Evolutionary conservation across 108 stramenopile species (phyloP).

Genomic region (Aurantiochytrium sp.): DNA sequence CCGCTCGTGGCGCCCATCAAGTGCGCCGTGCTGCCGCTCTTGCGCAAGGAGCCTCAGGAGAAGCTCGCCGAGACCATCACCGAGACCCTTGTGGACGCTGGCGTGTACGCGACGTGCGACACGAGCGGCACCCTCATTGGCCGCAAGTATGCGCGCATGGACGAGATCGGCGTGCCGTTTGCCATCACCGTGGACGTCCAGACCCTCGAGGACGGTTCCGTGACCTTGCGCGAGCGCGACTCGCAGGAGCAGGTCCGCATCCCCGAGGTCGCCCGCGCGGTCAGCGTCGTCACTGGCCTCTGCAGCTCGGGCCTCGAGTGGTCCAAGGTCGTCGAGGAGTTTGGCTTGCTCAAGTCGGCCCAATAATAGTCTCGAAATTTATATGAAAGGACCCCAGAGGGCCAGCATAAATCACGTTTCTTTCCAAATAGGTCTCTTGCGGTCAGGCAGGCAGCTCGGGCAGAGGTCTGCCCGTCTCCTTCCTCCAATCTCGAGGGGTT

Average conservation of each 20-base stretch:
- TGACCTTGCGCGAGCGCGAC: conserved; percentile 97
- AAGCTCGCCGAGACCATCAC: conserved; percentile 64
- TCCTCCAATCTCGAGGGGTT: too few relatives aligned
- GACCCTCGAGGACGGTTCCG: conserved; percentile 74
- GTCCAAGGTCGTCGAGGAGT: not conserved
- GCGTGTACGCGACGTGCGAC: conserved; percentile 80
- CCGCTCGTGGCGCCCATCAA: conserved; percentile 95
- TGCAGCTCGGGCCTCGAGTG: not conserved
- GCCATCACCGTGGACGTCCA: conserved; percentile 97
- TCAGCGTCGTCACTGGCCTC: conserved; percentile 43
- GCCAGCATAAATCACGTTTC: too few relatives aligned
- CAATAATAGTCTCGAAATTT: too few relatives aligned
- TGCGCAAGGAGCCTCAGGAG: conserved; percentile 10
- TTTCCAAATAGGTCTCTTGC: too few relatives aligned
- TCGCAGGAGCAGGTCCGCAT: conserved; percentile 84
- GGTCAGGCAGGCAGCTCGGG: too few relatives aligned
- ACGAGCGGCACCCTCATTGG: conserved; percentile 81
- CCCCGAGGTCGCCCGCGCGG: conserved; percentile 68
- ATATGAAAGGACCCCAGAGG: too few relatives aligned
- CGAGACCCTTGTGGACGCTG: conserved; percentile 71
- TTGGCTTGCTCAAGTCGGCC: not conserved
- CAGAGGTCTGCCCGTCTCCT: too few relatives aligned
- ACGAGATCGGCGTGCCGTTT: conserved; percentile 97
- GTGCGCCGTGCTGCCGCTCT: conserved; percentile 79
- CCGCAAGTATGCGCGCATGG: conserved; percentile 87